Conservation (phyloP, 2,329 filamentous ascomycete species). For the Hypocrella siamensis region DNA sequence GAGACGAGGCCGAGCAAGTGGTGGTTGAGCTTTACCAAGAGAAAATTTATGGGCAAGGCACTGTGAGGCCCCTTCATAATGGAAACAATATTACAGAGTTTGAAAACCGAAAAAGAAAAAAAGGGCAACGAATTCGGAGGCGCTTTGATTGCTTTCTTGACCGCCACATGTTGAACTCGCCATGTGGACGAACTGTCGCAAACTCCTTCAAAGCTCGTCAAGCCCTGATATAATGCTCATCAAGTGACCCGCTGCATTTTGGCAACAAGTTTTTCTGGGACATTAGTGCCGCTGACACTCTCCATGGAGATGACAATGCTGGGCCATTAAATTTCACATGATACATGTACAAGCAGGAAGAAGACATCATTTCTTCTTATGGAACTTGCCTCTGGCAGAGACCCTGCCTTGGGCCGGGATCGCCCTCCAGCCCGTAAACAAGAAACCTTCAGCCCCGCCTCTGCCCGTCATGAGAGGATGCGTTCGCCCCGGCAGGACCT, state of each 20-base stretch:
- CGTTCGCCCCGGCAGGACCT: slow-evolving; percentile 80
- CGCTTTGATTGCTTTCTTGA: too few species aligned
- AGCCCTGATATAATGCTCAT: slow-evolving; percentile 1
- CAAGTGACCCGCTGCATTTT: too few species aligned
- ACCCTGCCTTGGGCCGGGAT: slow-evolving; percentile 66
- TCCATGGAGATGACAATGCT: too few species aligned
- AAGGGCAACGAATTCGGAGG: neutral
- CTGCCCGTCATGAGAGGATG: slow-evolving; percentile 86
- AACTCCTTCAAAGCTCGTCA: too few species aligned
- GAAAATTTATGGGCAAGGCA: slow-evolving; percentile 98
- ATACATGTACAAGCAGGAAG: too few species aligned
- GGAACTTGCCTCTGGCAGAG: slow-evolving; percentile 66
- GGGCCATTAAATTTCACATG: too few species aligned
- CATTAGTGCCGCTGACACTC: too few species aligned
- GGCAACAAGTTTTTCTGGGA: too few species aligned
- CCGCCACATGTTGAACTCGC: too few species aligned
- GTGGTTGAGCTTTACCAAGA: slow-evolving; percentile 98
- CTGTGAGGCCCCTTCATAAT: slow-evolving; percentile 33
- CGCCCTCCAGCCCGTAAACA: slow-evolving; percentile 73
- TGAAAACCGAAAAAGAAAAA: neutral
- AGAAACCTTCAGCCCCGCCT: slow-evolving; percentile 78
- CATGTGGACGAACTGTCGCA: too few species aligned
- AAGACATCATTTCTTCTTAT: slow-evolving; percentile 42
- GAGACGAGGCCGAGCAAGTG: slow-evolving; percentile 65
- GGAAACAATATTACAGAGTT: too few species aligned